A percentile compares a stretch with the other conserved stretches of the same genome.
These are phyloP conservation scores for Wickerhamiella alocasiicola DNA, from an alignment of 805 yeast species.

Conservation along the genomic window DNA sequence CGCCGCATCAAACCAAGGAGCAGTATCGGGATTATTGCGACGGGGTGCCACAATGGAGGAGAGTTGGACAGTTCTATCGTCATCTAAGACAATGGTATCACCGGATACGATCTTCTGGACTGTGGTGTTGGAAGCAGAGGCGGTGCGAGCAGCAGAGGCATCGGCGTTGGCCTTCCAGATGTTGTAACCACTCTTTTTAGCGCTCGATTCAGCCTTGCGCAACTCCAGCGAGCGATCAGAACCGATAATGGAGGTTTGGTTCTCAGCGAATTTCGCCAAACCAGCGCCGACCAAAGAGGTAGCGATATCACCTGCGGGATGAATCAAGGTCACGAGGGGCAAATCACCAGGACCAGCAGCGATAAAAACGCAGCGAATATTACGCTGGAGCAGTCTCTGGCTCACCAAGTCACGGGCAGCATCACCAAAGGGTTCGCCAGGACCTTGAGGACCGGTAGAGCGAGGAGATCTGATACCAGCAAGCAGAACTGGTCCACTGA, in stretches of 20 bases:
- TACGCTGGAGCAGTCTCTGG: conserved; percentile 47
- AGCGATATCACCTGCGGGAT: conserved; percentile 69
- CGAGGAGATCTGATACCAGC: conserved; percentile 71
- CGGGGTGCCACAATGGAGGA: conserved; percentile 70
- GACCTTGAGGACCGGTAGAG: conserved; percentile 35
- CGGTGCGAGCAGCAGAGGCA: conserved; percentile 20
- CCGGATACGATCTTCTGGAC: conserved; percentile 53
- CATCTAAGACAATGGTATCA: conserved; percentile 46
- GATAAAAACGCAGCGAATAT: conserved; percentile 42
- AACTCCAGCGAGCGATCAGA: conserved; percentile 46
- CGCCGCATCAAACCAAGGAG: conserved; percentile 51
- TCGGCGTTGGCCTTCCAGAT: conserved; percentile 37
- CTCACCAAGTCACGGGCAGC: conserved; percentile 56
- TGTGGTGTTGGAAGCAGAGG: conserved; percentile 36
- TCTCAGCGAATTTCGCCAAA: conserved; percentile 61
- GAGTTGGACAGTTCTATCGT: conserved; percentile 55
- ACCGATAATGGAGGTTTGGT: conserved; percentile 66
- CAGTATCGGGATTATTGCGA: conserved; percentile 42
- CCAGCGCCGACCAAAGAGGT: conserved; percentile 58
- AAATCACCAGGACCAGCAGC: conserved; percentile 35
- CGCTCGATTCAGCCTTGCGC: conserved; percentile 53
- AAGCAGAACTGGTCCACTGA: conserved; percentile 45
- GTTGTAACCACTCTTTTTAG: conserved; percentile 43
- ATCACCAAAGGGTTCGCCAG: conserved; percentile 46
- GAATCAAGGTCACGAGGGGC: conserved; percentile 38